Base-by-base conservation (phyloP, 2,329 filamentous ascomycete species). In the Juglanconis sp. region DNA sequence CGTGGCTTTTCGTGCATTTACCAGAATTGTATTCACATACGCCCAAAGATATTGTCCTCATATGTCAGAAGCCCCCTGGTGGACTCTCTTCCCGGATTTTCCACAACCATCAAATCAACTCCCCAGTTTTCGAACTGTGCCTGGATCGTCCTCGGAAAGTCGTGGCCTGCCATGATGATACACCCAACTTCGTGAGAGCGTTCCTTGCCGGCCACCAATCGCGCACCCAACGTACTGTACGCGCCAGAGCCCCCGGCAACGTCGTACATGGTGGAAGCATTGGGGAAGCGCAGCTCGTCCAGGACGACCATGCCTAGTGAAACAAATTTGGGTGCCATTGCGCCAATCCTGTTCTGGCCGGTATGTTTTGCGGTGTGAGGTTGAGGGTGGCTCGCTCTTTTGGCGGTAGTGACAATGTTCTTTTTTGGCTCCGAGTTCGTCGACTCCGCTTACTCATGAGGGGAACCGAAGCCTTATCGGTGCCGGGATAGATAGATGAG, bases 291-390 rank as follows among this genome's bases (percentile, higher is more conserved):
- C 46, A 75, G 69, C 57, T 74, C 72, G 56, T 74, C 73, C 3
- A 74, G 66, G 5, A 74, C 71, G 3, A 72, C 65, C 59, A 72
- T 64, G 24, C 73, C 73, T 9, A 75, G 61, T 46, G 71, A 74
- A 34, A 67, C 63, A 53, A 74, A 74, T 10, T 10, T 40, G 3
- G 40, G 38, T 8, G 56, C 56, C 56, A 58, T 58, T 17, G 30
- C 47, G 4, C 11, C 47, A 13, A 5, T 6, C 11, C 10, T 32
- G 47, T 49, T 5, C 24, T 32, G 11, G 47, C 4, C n/a, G 24
- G 3, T 49, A 24, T 24, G 24, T 24, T 24, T 24, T 2, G 24
- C 24, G 24, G 24, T 24, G 24, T 24, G 24, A 24, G 24, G 24
- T 24, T 24, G 24, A 24, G 24, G 24, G 24, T 24, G 24, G 24